A percentile compares a stretch with the other conserved stretches of the same genome.
These are phyloP conservation scores for Phytopythium helicoides DNA, from an alignment of 352 stramenopile genomes.

Conservation along the genomic window DNA sequence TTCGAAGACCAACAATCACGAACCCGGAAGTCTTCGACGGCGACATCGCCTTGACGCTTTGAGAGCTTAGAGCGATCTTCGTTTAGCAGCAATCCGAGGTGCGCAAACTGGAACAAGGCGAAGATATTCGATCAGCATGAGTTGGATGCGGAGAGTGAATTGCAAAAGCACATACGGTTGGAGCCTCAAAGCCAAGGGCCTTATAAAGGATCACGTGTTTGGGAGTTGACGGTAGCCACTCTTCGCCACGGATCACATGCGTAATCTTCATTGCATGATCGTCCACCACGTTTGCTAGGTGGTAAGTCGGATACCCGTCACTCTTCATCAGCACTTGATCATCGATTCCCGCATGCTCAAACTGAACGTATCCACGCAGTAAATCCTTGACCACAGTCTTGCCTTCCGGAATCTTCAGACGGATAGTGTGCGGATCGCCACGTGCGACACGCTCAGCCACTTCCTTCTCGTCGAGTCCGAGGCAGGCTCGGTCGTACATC, in stretches of 20 bases:
- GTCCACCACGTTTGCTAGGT: conserved; percentile 94
- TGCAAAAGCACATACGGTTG: conserved; percentile 31
- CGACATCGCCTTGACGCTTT: conserved; percentile 97
- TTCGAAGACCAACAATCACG: conserved; percentile 8
- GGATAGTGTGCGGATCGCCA: conserved; percentile 90
- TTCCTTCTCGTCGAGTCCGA: conserved; percentile 88
- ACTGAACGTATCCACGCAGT: conserved; percentile 93
- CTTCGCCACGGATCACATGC: conserved; percentile 96
- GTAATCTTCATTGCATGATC: conserved; percentile 97
- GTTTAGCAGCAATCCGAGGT: conserved; percentile 94
- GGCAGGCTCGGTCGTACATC: conserved; percentile 98
- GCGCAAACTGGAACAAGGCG: conserved; percentile 61
- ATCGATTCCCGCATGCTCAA: conserved; percentile 86
- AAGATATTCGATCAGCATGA: background rate
- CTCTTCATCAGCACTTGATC: conserved; percentile 94
- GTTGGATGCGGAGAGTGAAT: background rate
- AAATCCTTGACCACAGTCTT: conserved; percentile 95
- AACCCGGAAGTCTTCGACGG: conserved; percentile 96
- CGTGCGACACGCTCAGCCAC: conserved; percentile 86
- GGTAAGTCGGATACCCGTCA: conserved; percentile 92
- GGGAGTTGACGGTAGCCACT: conserved; percentile 91
- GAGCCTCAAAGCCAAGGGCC: conserved; percentile 72
- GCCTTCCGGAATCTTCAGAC: conserved; percentile 93
- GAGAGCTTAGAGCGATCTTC: conserved; percentile 98
- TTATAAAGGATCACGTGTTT: conserved; percentile 92